Base-by-base conservation (phyloP, 2,329 filamentous ascomycete genomes). In the Fusarium luffae region DNA sequence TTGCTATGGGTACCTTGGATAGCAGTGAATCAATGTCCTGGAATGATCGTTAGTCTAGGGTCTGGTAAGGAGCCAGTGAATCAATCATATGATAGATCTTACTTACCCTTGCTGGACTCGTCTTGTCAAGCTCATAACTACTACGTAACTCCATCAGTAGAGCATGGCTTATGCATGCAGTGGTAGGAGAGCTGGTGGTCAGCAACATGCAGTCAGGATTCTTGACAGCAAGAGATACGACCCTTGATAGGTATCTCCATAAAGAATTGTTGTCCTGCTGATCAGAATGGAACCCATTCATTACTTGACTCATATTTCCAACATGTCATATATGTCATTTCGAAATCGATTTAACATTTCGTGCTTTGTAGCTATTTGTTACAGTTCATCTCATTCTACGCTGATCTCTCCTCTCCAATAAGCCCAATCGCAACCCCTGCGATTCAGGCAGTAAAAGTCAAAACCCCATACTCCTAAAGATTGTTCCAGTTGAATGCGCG, bases 381-480 rank as follows among this genome's bases (percentile, higher is more conserved):
- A 72, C 69, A 71, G 34, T 72, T 47, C 62, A 44, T 71, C 58
- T 70, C 63, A 60, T 52, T 57, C 57, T 34, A 30, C 52, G 44
- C 50, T 56, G 57, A 30, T 47, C 23, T 50, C 40, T 42, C 9
- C 58, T 66, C 55, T 21, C 34, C 50, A 41, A 32, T 57, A 63
- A 63, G 69, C 54, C 59, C 47, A 41, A 58, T 59, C 58, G 54
- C 48, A 42, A 11, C 55, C 57, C 32, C 52, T 50, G 62, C 61
- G 57, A 59, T 64, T 59, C 55, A 67, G 64, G 54, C 50, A 64
- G 34, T 63, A 73, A 52, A 70, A 62, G 12, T 51, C 70, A 65
- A 48, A 73, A 74, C 73, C 73, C 73, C 68, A 54, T 61, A 75
- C 72, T 74, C 73, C 73, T 61, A 58, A 68, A 58, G 40, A 51